Evolutionary conservation across 2,329 filamentous ascomycete species (phyloP), one percentile per base, ranked within the genome.

Genomic region (Tympanopsis confertula): DNA sequence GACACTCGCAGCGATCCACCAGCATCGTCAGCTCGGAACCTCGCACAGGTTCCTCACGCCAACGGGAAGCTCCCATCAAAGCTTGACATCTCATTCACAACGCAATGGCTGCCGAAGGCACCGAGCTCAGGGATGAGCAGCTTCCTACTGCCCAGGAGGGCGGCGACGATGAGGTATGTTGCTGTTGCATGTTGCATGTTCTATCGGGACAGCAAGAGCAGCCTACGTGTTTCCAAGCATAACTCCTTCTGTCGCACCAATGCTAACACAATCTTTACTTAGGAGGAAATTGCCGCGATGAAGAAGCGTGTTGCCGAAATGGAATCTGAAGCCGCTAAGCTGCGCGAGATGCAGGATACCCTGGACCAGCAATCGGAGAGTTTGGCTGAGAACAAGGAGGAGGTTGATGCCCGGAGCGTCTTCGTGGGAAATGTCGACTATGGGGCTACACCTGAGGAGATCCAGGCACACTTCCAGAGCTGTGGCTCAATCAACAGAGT

Each of bases 381-480:
- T 49, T 70, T 91, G 43, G 77, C 82, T 47, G 91, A 96, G 56
- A 87, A 88, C 65, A 94, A 93, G 62, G 88, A 95, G 58, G 93
- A 95, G 48, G 79, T 98, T 42, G 91, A 98, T 62, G 81, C 81
- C 47, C 81, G 91, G 52, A 95, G 87, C 63, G 87, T 98, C 61
- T 98, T 98, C 58, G 91, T 98, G 33, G 91, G 91, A 48, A 98
- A 98, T 51, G 91, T 98, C 47, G 91, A 98, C 63, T 98, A 98
- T 61, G 88, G 86, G 44, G 88, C 89, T 17, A 93, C 87, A 19
- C 91, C 91, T 2, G 91, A 98, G 63, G 91, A 98, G 66, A 33
- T 98, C 42, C 91, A 98, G 67, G 86, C 87, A 42, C 91, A 98
- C 56, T 98, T 98, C 66, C 87, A 94, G 68, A 93, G 81, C 68